These are phyloP conservation scores for Fusarium xyrophilum DNA, from an alignment of 2,329 filamentous ascomycete species.

Conservation along the genomic window DNA sequence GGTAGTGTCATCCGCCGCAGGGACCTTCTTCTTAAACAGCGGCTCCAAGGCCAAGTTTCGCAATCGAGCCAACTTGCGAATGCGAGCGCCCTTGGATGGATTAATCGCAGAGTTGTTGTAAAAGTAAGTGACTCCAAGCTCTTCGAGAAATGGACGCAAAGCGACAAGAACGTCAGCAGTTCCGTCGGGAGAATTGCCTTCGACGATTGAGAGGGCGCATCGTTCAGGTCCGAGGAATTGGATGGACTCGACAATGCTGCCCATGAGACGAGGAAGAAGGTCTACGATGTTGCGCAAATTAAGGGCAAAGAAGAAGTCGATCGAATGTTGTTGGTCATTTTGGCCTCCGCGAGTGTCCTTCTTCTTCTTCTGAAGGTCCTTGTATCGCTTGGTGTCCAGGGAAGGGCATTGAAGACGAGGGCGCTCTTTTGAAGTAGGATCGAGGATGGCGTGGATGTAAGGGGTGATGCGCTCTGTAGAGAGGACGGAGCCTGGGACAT, in stretches of 20 bases:
- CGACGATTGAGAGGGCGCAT: constrained; percentile 63
- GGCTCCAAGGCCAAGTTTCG: constrained; percentile 61
- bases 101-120: constrained; percentile 53
- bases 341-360: not conserved
- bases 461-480: constrained; percentile 29
- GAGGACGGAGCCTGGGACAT: constrained; percentile 46
- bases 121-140: constrained; percentile 51
- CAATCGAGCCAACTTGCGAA: constrained; percentile 56
- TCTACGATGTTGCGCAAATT: constrained; percentile 56
- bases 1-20: constrained; percentile 48
- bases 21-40: constrained; percentile 43
- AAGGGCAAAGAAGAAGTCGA: constrained; percentile 60
- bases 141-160: constrained; percentile 50
- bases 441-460: constrained; percentile 44
- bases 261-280: constrained; percentile 59
- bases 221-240: constrained; percentile 57
- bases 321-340: not conserved
- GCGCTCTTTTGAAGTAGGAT: constrained; percentile 37
- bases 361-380: constrained; percentile 23
- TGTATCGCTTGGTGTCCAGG: constrained; percentile 35
- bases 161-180: constrained; percentile 58
- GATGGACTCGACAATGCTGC: constrained; percentile 59
- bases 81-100: constrained; percentile 53
- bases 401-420: constrained; percentile 42
- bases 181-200: constrained; percentile 62